Base-by-base conservation (phyloP, 1,139 yeast species). In the Pichia sp. region DNA sequence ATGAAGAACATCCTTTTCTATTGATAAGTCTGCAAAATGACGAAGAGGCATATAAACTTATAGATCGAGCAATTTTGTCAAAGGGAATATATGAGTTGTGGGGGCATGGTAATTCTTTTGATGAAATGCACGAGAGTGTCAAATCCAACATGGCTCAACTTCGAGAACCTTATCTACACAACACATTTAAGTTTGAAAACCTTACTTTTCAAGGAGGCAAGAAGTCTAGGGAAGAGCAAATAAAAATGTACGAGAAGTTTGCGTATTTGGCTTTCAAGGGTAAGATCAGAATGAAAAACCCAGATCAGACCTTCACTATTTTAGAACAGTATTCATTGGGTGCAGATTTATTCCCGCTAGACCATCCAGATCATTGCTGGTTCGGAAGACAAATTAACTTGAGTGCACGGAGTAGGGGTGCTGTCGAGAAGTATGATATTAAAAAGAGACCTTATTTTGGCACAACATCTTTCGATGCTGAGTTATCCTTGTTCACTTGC, bases 391-490 rank as follows among this genome's bases (percentile, higher is more conserved):
- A 80, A 61, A 75, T 93, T 17, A 81, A 81, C 58, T 67, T 78
- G 31, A 81, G 93, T 60, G 84, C 85, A 38, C 77, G 99, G 64
- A 70, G 79, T 2, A 69, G 72, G 17, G 83, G 72, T 8, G 76
- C 84, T 2, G 75, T 90, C 57, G 98, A 92, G 62, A 79, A 75
- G 55, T 89, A 87, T 63, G 97, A 92, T 67, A 76, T 93, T 61
- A 87, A 85, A 66, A 84, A 85, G 63, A 79, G 99, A 64, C 85
- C 83, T 53, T 91, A 88, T 65, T 92, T 91, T 58, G 99, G 99
- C 1, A 93, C 99, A 14, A 93, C 99, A 0, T 88, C 97, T 10
- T 93, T 93, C 71, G 99, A 93, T 63, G 96, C 97, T 0, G 95
- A 86, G 64, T 72, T 86, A 60, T 84, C 97, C 0, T 71, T 92